phyloP scores from a whole-genome alignment of 1,284 basidiomycete species.

The Schizophyllum amplum region DNA sequence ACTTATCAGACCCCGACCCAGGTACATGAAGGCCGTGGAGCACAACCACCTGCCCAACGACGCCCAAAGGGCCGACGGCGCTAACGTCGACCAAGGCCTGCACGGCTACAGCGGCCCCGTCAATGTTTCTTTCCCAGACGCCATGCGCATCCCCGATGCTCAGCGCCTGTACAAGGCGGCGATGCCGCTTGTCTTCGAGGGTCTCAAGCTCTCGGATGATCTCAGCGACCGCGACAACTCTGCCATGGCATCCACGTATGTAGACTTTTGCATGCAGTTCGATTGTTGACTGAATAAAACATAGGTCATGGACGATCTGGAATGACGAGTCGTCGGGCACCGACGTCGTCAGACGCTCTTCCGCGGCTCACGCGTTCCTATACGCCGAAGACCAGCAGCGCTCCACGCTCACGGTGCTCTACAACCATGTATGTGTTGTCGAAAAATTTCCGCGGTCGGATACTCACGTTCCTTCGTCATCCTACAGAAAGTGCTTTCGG shows the following conservation, averaged over 20 bases:
- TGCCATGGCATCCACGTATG: slow-evolving; percentile 14
- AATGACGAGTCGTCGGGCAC: slow-evolving; percentile 12
- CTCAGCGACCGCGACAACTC: slow-evolving; percentile 12
- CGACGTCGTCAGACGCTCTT: slow-evolving; percentile 19
- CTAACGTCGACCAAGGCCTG: slow-evolving; percentile 10
- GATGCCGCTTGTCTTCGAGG: slow-evolving; percentile 12
- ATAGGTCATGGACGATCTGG: slow-evolving; percentile 18
- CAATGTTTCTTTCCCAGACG: slow-evolving; percentile 17
- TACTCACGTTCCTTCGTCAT: neutral
- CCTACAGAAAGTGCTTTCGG: slow-evolving; percentile 19
- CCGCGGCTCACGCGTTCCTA: slow-evolving; percentile 31
- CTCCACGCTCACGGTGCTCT: slow-evolving; percentile 25
- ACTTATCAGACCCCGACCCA: neutral
- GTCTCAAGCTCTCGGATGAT: slow-evolving; percentile 12
- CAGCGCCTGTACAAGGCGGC: slow-evolving; percentile 17
- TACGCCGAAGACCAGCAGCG: slow-evolving; percentile 23
- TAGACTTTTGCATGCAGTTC: neutral
- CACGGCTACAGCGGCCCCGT: slow-evolving; percentile 16
- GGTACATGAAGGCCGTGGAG: slow-evolving; percentile 13
- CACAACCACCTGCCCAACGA: slow-evolving; percentile 12
- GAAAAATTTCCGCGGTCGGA: neutral
- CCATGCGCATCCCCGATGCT: slow-evolving; percentile 16
- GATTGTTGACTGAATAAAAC: neutral
- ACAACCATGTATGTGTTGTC: slow-evolving; percentile 15
- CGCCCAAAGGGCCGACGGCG: slow-evolving; percentile 15